Evolutionary conservation across 257 asterid species (phyloP).

Genomic region (Linderniella brevidens): DNA sequence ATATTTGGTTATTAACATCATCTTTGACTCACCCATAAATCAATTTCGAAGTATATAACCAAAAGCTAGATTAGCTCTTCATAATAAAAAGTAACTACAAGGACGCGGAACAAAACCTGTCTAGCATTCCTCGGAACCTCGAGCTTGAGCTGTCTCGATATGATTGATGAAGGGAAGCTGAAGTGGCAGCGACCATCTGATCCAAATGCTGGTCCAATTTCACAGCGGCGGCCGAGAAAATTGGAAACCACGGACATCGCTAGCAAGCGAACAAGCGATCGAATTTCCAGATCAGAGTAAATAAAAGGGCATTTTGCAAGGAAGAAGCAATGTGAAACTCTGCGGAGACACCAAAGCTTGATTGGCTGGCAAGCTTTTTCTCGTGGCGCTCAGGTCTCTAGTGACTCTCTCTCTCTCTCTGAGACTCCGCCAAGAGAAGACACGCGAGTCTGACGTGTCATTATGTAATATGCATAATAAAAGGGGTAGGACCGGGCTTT

Average conservation of each 20-base stretch:
- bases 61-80: neutral
- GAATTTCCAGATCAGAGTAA: too few species aligned
- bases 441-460: too few species aligned
- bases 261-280: neutral
- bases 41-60: neutral
- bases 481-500: too few species aligned
- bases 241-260: constrained; percentile 33
- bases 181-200: constrained; percentile 1
- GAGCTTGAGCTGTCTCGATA: neutral
- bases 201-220: constrained; percentile 24
- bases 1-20: too few species aligned
- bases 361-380: too few species aligned
- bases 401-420: too few species aligned
- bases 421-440: too few species aligned
- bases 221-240: constrained; percentile 28
- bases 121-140: neutral
- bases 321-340: too few species aligned
- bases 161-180: constrained; percentile 1
- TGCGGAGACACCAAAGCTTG: too few species aligned
- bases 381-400: too few species aligned
- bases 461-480: too few species aligned
- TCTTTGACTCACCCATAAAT: neutral
- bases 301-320: too few species aligned
- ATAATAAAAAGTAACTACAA: neutral
- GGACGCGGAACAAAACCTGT: neutral